Evolutionary conservation across 495 filamentous ascomycete species (phyloP).

Genomic region (Terfezia boudieri): DNA sequence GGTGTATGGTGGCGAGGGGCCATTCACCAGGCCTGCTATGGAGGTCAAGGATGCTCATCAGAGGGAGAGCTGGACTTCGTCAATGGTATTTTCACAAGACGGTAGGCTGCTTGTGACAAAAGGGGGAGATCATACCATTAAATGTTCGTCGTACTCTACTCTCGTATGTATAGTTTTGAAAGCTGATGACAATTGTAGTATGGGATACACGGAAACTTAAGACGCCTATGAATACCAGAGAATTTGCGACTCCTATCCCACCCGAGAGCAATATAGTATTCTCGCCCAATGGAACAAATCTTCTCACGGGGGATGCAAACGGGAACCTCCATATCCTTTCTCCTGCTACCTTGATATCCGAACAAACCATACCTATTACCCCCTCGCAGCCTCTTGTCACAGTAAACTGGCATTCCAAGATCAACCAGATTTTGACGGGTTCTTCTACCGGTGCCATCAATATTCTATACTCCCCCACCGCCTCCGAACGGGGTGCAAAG

Average conservation of each 20-base stretch:
- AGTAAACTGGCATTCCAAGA: slow-evolving; percentile 74
- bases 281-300: slow-evolving; percentile 48
- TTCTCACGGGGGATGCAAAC: slow-evolving; percentile 71
- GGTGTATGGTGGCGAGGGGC: slow-evolving; percentile 83
- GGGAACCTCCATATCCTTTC: slow-evolving; percentile 87
- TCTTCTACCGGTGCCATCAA: slow-evolving; percentile 76
- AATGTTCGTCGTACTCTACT: slow-evolving; percentile 8
- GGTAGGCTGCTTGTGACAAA: slow-evolving; percentile 72
- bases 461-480: slow-evolving; percentile 69
- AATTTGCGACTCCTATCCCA: slow-evolving; percentile 60
- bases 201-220: slow-evolving; percentile 98
- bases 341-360: slow-evolving; percentile 61
- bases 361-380: slow-evolving; percentile 69
- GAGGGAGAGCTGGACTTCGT: slow-evolving; percentile 72
- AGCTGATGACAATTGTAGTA: slow-evolving; percentile 24
- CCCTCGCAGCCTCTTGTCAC: slow-evolving; percentile 59
- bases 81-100: slow-evolving; percentile 77
- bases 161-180: neutral
- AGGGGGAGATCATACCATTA: slow-evolving; percentile 54
- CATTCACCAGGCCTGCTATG: slow-evolving; percentile 60
- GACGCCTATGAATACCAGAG: slow-evolving; percentile 55
- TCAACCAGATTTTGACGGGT: slow-evolving; percentile 90
- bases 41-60: slow-evolving; percentile 74
- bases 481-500: slow-evolving; percentile 60
- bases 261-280: slow-evolving; percentile 72